Conservation (phyloP, 192 early-diverging fungal genomes). For the Backusella mclennaniae region DNA sequence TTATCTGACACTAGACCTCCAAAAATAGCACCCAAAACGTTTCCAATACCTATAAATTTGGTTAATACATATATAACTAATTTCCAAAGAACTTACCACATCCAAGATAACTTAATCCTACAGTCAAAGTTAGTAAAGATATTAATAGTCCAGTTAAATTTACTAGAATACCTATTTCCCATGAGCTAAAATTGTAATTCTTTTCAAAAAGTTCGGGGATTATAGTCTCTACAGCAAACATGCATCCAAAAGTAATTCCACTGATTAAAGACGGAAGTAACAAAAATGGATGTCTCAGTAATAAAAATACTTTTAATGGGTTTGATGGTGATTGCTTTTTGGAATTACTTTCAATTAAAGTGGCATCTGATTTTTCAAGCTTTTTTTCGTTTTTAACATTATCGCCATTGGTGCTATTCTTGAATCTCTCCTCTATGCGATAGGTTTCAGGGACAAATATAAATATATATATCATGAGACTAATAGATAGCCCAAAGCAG, state of each 20-base stretch:
- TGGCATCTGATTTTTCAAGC: neutral
- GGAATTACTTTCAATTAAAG: neutral
- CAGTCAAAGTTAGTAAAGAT: too few relatives aligned
- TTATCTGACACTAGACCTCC: constrained; percentile 42
- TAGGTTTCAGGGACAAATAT: too few relatives aligned
- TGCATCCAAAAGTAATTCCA: constrained; percentile 45
- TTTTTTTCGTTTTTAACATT: too few relatives aligned
- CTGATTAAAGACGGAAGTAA: constrained; percentile 36
- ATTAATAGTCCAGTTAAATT: too few relatives aligned
- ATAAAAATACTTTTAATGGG: constrained; percentile 6
- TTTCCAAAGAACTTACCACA: neutral
- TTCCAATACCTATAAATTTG: constrained; percentile 36
- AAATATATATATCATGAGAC: neutral
- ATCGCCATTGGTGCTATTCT: too few relatives aligned
- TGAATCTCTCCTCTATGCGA: too few relatives aligned
- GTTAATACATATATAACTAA: constrained; percentile 36
- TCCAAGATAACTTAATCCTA: neutral
- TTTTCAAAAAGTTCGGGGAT: constrained; percentile 20
- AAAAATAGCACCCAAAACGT: constrained; percentile 40
- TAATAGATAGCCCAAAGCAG: constrained; percentile 26
- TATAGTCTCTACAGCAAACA: constrained; percentile 45
- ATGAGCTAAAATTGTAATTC: constrained; percentile 26
- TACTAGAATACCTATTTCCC: constrained; percentile 25
- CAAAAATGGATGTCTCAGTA: constrained; percentile 39
- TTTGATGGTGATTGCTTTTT: neutral